Percentiles rank a stretch among this genome's conserved stretches.
Conservation (phyloP, 805 yeast species). For the Wickerhamomyces sydowiorum region DNA sequence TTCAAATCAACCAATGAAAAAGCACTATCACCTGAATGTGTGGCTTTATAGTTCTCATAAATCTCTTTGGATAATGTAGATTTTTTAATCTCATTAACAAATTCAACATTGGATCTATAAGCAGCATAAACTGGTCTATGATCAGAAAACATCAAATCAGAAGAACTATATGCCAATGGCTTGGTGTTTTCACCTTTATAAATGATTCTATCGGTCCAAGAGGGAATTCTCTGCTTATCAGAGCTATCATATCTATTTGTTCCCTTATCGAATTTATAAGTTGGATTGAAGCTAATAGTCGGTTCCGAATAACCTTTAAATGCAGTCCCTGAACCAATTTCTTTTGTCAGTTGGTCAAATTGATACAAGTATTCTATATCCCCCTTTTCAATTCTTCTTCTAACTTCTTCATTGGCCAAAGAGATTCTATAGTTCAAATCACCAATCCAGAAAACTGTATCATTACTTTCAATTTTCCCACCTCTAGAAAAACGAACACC, state of each 20-base stretch:
- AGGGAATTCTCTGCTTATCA: conserved; percentile 88
- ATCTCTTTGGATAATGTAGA: conserved; percentile 49
- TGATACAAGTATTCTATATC: conserved; percentile 49
- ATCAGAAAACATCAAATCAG: conserved; percentile 67
- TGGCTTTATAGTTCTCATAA: conserved; percentile 48
- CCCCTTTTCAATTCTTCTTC: conserved; percentile 41
- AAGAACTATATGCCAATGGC: conserved; percentile 66
- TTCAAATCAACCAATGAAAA: conserved; percentile 17
- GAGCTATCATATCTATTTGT: conserved; percentile 78
- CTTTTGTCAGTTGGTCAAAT: conserved; percentile 73
- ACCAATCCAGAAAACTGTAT: conserved; percentile 88
- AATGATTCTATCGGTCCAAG: conserved; percentile 93
- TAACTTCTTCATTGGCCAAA: conserved; percentile 68
- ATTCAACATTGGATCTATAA: conserved; percentile 57
- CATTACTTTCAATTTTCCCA: conserved; percentile 73
- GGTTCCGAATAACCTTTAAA: conserved; percentile 75
- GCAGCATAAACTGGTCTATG: conserved; percentile 91
- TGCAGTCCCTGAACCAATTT: conserved; percentile 66
- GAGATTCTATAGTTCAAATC: conserved; percentile 84
- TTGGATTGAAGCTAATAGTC: conserved; percentile 75
- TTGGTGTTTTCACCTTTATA: conserved; percentile 51
- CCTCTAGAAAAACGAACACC: conserved; percentile 80
- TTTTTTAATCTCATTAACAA: conserved; percentile 61
- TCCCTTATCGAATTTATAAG: conserved; percentile 88
- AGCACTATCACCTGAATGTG: conserved; percentile 24